Conservation (phyloP, 805 yeast genomes). For the Wickerhamiella cacticola region DNA sequence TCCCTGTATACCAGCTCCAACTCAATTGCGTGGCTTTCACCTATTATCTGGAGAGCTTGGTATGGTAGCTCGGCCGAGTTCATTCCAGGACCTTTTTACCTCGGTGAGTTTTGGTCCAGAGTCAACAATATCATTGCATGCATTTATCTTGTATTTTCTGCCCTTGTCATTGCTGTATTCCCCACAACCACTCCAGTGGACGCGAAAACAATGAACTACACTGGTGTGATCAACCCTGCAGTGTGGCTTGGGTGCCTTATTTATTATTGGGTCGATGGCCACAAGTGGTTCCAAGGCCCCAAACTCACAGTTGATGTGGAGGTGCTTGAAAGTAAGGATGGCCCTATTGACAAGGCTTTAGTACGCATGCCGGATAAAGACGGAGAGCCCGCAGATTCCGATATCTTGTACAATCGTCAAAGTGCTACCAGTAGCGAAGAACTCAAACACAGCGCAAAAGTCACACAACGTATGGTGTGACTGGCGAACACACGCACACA, state of each 20-base stretch:
- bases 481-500: no score
- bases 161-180: conserved; percentile 45
- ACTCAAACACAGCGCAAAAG: background rate
- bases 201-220: conserved; percentile 52
- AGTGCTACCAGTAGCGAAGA: background rate
- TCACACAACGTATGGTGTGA: background rate
- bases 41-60: conserved; percentile 43
- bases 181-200: conserved; percentile 35
- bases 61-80: conserved; percentile 33
- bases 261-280: conserved; percentile 43
- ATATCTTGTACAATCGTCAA: background rate
- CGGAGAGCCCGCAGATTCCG: background rate
- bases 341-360: conserved; percentile 4
- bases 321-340: conserved; percentile 7
- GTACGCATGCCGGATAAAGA: conserved; percentile 5
- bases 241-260: conserved; percentile 43
- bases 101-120: conserved; percentile 41
- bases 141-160: conserved; percentile 40
- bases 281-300: conserved; percentile 38
- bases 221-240: conserved; percentile 51
- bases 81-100: conserved; percentile 53
- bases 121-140: conserved; percentile 38
- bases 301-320: conserved; percentile 9
- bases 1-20: conserved; percentile 52
- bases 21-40: conserved; percentile 51